Evolutionary conservation across 805 yeast species (phyloP), one percentile per base, ranked within the genome.

Genomic region (Saturnispora dispora): DNA sequence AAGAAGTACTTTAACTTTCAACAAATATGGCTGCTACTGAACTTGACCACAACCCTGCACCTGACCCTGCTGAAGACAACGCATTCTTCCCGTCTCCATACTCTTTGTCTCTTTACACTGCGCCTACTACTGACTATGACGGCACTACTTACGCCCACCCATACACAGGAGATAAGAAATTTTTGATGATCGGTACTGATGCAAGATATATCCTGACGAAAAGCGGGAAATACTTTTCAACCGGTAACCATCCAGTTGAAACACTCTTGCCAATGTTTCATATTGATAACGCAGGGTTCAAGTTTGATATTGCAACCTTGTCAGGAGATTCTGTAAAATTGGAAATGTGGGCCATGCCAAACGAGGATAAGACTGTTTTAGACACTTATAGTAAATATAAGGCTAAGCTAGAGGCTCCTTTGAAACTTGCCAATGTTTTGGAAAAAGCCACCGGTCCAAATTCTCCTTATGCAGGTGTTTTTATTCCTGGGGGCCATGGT

Each of bases 41-140:
- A 27, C 43, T 47, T 41, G 25, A 22, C 20, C n/a, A 40, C 39
- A 32, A 48, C 10, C 54, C 54, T 22, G 37, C 52, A 1, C 52
- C 54, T 8, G 54, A 52, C 27, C 9, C 20, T 17, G 54, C 54
- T 20, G 52, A 52, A 48, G 46, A 48, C 10, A 45, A 52, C 27
- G 54, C 54, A 2, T 52, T 39, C 33, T 52, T 52, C 43, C 54
- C 54, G 37, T 52, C 54, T 7, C 54, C 54, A 22, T 52, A 52
- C 25, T 52, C 54, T n/a, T 45, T 52, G 20, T 28, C 52, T n/a
- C 45, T 52, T 23, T 52, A 48, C 17, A 48, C 52, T 13, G 9
- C 52, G 2, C 17, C 27, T n/a, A 52, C 44, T 45, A 44, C 50
- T 2, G 54, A 52, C 28, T 52, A 52, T 35, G 52, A 52, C 28